Base-by-base conservation (phyloP, 2,329 filamentous ascomycete genomes). In the Helotiales sp. region DNA sequence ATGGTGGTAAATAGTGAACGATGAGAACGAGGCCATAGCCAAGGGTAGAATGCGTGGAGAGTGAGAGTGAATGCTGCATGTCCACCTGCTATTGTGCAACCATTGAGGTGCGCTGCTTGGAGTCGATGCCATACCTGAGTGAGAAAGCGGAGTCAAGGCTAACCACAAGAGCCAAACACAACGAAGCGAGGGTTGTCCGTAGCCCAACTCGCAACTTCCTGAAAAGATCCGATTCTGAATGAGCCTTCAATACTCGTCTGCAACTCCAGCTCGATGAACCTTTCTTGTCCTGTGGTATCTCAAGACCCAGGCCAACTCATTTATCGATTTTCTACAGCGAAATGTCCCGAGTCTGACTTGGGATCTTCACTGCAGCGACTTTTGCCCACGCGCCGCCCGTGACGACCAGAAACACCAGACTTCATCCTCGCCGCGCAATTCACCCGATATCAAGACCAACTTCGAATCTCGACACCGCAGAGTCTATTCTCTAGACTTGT, bases 401-500 rank as follows among this genome's bases (percentile, higher is more conserved):
- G 44, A 44, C 12, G 31, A 34, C 24, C 54, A 53, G 54, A 55
- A 58, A 34, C 55, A 33, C 55, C 46, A 46, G 52, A 57, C 51
- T 42, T 30, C 33, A 44, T 57, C 17, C 24, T 44, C 51, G 60
- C 50, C 55, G 51, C 58, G 55, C 64, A 61, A 63, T 63, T 62
- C 63, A 50, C 52, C 47, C 55, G 17, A 56, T 34, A 31, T 40
- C 42, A 7, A 24, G 17, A 38, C 27, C 36, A 44, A 38, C 44
- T n/a, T 31, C 27, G 29, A 25, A 36, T 49, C 25, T 52, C 38
- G 38, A 17, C 12, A 49, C 53, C 46, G 59, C 62, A 58, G 57
- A 60, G 51, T 63, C 63, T 58, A 66, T 66, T 63, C 58, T 63
- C 47, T 59, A 61, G 52, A 44, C 51, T 24, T 33, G 36, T 50